phyloP scores from a whole-genome alignment of 1,284 basidiomycete species.

The Ceratobasidium sp. region DNA sequence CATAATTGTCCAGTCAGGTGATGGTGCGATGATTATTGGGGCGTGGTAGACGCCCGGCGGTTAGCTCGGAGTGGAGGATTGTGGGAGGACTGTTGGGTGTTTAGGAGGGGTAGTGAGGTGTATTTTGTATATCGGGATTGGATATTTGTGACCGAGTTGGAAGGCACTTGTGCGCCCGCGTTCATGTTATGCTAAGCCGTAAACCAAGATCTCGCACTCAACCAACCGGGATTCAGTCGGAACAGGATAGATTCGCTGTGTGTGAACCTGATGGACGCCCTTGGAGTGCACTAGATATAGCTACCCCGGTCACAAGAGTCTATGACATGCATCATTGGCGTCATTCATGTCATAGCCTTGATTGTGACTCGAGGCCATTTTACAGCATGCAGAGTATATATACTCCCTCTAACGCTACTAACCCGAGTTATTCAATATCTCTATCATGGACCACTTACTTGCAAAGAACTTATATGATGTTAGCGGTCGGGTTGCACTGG shows the following conservation, averaged over 20 bases:
- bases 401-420: too few species aligned
- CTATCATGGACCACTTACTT: slow-evolving; percentile 11
- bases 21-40: neutral
- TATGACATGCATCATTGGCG: slow-evolving; percentile 2
- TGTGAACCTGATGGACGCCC: neutral
- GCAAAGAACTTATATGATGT: slow-evolving; percentile 32
- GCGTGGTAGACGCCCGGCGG: neutral
- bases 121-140: neutral
- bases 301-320: neutral
- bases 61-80: neutral
- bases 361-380: neutral
- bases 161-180: neutral
- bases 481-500: slow-evolving; percentile 31
- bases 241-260: too few species aligned
- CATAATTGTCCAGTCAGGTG: slow-evolving; percentile 12
- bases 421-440: neutral
- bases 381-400: too few species aligned
- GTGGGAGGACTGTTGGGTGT: neutral
- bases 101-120: neutral
- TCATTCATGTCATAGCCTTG: neutral
- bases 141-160: neutral
- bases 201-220: too few species aligned
- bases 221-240: too few species aligned
- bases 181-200: too few species aligned
- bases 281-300: neutral